phyloP scores from a whole-genome alignment of 768 basidiomycete genomes.

The Kwoniella sp. region DNA sequence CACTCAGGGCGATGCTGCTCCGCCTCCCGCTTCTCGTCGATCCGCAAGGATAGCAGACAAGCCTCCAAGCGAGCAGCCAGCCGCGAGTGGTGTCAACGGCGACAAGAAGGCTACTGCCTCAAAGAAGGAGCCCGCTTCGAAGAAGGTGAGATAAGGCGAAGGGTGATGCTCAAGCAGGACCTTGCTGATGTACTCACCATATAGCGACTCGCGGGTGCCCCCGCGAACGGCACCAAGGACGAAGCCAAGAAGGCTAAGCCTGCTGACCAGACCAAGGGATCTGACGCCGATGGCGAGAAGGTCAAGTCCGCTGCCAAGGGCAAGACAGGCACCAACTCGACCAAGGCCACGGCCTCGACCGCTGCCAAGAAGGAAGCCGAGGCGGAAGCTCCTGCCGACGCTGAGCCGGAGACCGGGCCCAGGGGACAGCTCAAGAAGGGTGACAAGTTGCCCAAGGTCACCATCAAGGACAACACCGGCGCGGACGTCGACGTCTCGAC shows the following conservation, averaged over 20 bases:
- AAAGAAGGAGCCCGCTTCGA: not conserved
- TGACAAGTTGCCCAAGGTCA: slow-evolving; percentile 66
- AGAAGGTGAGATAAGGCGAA: not conserved
- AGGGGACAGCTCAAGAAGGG: slow-evolving; percentile 61
- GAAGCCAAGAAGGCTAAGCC: slow-evolving; percentile 6
- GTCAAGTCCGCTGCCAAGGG: slow-evolving; percentile 15
- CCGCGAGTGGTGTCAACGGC: not conserved
- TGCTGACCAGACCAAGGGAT: slow-evolving; percentile 15
- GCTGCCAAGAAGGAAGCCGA: slow-evolving; percentile 30
- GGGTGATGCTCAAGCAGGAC: not conserved
- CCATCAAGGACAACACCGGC: slow-evolving; percentile 76
- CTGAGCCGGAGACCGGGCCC: slow-evolving; percentile 32
- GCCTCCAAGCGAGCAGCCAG: not conserved
- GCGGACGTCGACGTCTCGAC: slow-evolving; percentile 67
- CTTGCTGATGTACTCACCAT: too few relatives aligned
- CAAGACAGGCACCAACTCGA: slow-evolving; percentile 5
- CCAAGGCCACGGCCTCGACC: slow-evolving; percentile 13
- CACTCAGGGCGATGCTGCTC: not conserved
- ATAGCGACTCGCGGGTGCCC: not conserved
- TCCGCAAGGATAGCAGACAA: slow-evolving; percentile 12
- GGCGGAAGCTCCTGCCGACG: slow-evolving; percentile 38
- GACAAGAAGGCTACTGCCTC: not conserved
- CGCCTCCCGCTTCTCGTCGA: slow-evolving; percentile 8
- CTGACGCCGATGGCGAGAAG: slow-evolving; percentile 12
- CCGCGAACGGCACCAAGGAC: not conserved